phyloP scores from a whole-genome alignment of 371 early-diverging fungal genomes.

The Apophysomyces variabilis region DNA sequence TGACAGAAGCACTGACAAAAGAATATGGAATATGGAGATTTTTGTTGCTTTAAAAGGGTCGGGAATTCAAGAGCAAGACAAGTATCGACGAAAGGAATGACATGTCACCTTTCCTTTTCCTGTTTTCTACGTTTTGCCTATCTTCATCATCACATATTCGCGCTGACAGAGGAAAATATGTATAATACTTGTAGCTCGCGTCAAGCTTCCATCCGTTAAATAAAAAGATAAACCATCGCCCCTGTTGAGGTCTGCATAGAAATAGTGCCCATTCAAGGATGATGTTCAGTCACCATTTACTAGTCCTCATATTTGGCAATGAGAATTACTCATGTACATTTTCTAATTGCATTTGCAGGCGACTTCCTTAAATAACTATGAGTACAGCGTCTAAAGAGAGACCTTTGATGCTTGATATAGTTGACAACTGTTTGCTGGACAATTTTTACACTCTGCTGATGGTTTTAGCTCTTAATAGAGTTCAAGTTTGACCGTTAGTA shows the following conservation, averaged over 20 bases:
- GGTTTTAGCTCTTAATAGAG: too few relatives aligned
- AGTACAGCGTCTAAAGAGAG: too few relatives aligned
- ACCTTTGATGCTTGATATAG: too few relatives aligned
- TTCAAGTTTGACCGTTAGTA: too few relatives aligned
- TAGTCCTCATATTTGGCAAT: too few relatives aligned
- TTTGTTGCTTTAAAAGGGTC: constrained; percentile 8
- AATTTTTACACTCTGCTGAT: too few relatives aligned
- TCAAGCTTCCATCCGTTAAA: not conserved
- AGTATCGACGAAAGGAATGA: constrained; percentile 2
- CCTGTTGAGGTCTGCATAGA: not conserved
- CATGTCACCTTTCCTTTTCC: not conserved
- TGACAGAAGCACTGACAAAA: constrained; percentile 16
- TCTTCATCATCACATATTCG: not conserved
- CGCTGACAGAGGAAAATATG: not conserved
- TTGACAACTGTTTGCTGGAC: too few relatives aligned
- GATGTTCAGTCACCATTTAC: too few relatives aligned
- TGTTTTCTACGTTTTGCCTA: not conserved
- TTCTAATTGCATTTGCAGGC: too few relatives aligned
- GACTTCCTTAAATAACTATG: too few relatives aligned
- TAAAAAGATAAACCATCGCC: not conserved
- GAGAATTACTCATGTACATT: too few relatives aligned
- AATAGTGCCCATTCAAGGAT: too few relatives aligned
- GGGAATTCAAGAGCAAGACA: constrained; percentile 6
- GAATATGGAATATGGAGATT: constrained; percentile 11
- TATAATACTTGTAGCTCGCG: not conserved